Evolutionary conservation across 2,329 filamentous ascomycete species (phyloP), one percentile per base, ranked within the genome.

Genomic region (Triangularia verruculosa): DNA sequence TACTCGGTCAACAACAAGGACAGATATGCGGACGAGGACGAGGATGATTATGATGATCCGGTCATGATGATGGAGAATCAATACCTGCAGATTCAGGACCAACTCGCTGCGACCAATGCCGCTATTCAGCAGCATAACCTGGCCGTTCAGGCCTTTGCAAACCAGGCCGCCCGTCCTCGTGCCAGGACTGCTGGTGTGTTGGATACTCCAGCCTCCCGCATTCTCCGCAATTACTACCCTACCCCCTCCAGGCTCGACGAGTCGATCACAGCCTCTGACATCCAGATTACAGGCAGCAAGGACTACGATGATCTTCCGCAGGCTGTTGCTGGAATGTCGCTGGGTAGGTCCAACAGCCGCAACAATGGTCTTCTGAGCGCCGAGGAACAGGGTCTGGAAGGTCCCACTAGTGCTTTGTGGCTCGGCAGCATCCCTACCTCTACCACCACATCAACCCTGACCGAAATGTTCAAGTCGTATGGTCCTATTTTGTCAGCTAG

Each of bases 1-100:
- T 98, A 97, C 76, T 99, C 95, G 0, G 95, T 99, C 68, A 99
- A 99, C 77, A 96, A 96, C 62, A 97, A 96, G 77, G 94, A 98
- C 75, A 96, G 95, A 76, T 98, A 98, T 72, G 93, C 91, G 2
- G 92, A 96, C 71, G 89, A 92, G 55, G 93, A 96, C 59, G 89
- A 93, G 25, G 90, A 93, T 65, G 89, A 91, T 15, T 92, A 90
- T 65, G 88, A 84, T 39, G 72, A 74, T 20, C 82, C 82, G 22
- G 74, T 78, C 63, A 73, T 85, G 61, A 78, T 85, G 24, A 79
- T 85, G 53, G 84, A 87, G 64, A 82, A 73, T 65, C 82, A 86
- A 59, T 86, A 86, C 65, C 84, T 89, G 62, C 79, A 83, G 57
- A 77, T 88, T 34, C 85, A 88, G 68, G 84, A 86, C 70, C 84